Base-by-base conservation (phyloP, 495 filamentous ascomycete species). In the Daldinia bambusicola region DNA sequence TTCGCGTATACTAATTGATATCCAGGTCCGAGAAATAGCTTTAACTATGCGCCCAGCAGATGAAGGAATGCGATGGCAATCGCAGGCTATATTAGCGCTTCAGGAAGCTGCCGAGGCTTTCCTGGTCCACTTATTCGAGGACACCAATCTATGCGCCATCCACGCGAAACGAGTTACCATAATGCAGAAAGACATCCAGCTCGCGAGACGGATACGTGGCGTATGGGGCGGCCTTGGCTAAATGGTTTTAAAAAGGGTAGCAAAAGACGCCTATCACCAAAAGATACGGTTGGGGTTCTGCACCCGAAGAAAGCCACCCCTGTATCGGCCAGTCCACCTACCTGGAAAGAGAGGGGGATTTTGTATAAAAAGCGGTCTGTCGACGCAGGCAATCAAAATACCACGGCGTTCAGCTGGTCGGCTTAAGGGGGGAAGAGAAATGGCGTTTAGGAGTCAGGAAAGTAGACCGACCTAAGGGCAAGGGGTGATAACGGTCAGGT, bases 151-250 rank as follows among this genome's bases (percentile, higher is more conserved):
- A 31, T 95, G 95, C 80, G 95, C 95, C 16, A 91, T 98, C 32
- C 95, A 98, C 77, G 95, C 95, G 45, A 98, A 97, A 83, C 85
- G 95, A 32, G 94, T 98, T 6, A 98, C 95, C 1, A 97, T 98
- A 71, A 97, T 97, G 94, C 93, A 97, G 77, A 96, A 95, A 79
- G 94, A 97, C 79, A 94, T 97, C 50, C 94, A 97, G 77, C 84
- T 97, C 55, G 94, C 94, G 38, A 84, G 94, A 70, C 83, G 94
- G 73, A 96, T 97, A 83, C 86, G 94, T 31, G 86, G 83, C 18
- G 77, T 83, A n/a, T 87, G 84, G 85, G 85, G 85, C 45, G 85
- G 85, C 20, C 63, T 79, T 64, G 81, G 80, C 52, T 83, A 62
- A 76, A 41, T 14, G 34, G 26, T 26, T 26, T 26, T 26, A 26